Evolutionary conservation across 345 rosid species (phyloP).

Genomic region (Eucalyptus polybractea): DNA sequence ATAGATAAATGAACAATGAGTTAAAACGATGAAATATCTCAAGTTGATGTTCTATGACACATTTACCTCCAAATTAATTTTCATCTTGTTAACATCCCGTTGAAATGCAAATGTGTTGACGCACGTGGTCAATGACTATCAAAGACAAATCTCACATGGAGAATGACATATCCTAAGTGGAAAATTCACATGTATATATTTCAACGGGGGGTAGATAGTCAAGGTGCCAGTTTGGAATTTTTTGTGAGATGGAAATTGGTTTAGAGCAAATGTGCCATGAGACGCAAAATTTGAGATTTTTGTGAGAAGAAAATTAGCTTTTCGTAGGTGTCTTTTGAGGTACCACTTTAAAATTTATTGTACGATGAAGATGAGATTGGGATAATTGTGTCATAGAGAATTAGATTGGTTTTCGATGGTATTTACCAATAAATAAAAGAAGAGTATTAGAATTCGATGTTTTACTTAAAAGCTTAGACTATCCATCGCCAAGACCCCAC

Average conservation of each 20-base stretch:
- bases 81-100: accelerated
- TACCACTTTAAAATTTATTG: background rate
- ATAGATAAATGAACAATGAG: background rate
- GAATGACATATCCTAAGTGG: accelerated
- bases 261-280: background rate
- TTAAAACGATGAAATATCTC: background rate
- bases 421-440: background rate
- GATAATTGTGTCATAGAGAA: background rate
- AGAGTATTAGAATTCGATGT: background rate
- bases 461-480: background rate
- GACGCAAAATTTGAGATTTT: accelerated
- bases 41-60: background rate
- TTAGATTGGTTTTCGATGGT: background rate
- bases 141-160: background rate
- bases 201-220: accelerated
- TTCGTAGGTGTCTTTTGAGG: accelerated
- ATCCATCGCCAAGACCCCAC: background rate
- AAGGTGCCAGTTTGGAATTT: accelerated
- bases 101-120: background rate
- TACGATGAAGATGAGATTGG: background rate
- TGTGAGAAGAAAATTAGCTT: background rate
- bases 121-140: accelerated
- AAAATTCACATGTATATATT: background rate
- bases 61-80: background rate
- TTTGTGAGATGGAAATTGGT: background rate